Percentiles rank a stretch among this genome's conserved stretches.
These are phyloP conservation scores for Penicillium nordicum DNA, from an alignment of 2,329 filamentous ascomycete species.

Conservation along the genomic window DNA sequence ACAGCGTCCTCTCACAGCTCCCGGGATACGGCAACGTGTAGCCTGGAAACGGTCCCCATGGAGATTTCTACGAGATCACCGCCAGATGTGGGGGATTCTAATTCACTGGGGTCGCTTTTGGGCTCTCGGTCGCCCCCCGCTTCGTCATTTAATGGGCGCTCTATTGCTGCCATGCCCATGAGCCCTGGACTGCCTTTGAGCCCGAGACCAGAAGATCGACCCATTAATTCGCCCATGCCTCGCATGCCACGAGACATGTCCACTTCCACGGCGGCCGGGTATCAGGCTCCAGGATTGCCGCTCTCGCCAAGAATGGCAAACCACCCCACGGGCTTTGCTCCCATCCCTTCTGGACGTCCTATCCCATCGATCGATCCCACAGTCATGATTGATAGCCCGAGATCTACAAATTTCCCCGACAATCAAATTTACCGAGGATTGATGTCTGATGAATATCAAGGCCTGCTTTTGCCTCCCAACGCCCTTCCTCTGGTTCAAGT, in stretches of 20 bases:
- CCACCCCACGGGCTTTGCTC: conserved; percentile 68
- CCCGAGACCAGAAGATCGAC: conserved; percentile 58
- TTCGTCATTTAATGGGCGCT: conserved; percentile 36
- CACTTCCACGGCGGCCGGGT: conserved; percentile 56
- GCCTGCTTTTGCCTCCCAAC: conserved; percentile 80
- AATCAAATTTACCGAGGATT: conserved; percentile 69
- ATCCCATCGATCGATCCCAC: conserved; percentile 39
- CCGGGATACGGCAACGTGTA: conserved; percentile 9
- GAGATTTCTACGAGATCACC: conserved; percentile 44
- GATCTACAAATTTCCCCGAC: conserved; percentile 30
- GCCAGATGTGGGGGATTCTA: conserved; percentile 21
- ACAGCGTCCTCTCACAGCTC: conserved; percentile 8
- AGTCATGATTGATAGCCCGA: conserved; percentile 36
- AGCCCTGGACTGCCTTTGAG: conserved; percentile 64
- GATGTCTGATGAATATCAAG: conserved; percentile 80
- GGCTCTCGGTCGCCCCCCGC: conserved; percentile 25
- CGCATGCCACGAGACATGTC: conserved; percentile 51
- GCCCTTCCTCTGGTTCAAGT: conserved; percentile 82
- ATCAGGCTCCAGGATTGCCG: conserved; percentile 51
- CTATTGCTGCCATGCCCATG: conserved; percentile 48
- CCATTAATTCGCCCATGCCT: conserved; percentile 58
- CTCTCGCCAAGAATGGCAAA: conserved; percentile 71
- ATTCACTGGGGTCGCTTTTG: conserved; percentile 34
- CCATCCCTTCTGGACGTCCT: conserved; percentile 39
- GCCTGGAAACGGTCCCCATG: conserved; percentile 49